phyloP scores from a whole-genome alignment of 768 basidiomycete species.

The Tulasnella sp. region DNA sequence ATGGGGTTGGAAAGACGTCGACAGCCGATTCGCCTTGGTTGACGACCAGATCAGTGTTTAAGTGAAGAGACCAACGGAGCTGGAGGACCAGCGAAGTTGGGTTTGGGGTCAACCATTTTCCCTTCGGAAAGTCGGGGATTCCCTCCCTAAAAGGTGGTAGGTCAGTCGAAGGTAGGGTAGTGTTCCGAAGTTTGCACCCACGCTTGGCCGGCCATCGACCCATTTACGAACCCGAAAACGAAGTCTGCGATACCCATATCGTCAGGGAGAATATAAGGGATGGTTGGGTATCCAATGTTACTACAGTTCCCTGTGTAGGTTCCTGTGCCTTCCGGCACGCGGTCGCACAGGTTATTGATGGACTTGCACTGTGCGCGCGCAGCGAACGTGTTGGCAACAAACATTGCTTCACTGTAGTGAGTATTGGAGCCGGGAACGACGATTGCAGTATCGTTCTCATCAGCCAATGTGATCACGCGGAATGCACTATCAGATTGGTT shows the following conservation, averaged over 20 bases:
- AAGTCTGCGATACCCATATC: neutral
- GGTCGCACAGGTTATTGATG: neutral
- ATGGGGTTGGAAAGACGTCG: neutral
- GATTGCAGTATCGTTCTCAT: neutral
- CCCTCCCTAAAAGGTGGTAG: neutral
- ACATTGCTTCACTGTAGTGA: neutral
- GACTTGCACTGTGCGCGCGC: slow-evolving; percentile 20
- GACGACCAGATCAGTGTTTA: neutral
- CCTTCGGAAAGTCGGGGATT: slow-evolving; percentile 7
- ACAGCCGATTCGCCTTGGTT: slow-evolving; percentile 7
- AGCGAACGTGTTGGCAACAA: neutral
- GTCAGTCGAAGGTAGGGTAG: neutral
- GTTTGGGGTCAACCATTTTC: neutral
- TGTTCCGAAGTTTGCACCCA: neutral
- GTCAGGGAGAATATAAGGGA: neutral
- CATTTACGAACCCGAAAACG: slow-evolving; percentile 8
- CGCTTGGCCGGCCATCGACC: slow-evolving; percentile 2
- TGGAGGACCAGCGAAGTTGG: neutral
- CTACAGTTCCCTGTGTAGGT: neutral
- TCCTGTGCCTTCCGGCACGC: neutral
- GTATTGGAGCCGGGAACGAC: neutral
- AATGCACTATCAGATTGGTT: slow-evolving; percentile 2
- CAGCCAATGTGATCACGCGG: neutral
- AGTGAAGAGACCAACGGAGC: slow-evolving; percentile 8
- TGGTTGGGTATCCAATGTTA: slow-evolving; percentile 8